Conservation (phyloP, 1,284 basidiomycete genomes). For the Coniferiporia sulphurascens region DNA sequence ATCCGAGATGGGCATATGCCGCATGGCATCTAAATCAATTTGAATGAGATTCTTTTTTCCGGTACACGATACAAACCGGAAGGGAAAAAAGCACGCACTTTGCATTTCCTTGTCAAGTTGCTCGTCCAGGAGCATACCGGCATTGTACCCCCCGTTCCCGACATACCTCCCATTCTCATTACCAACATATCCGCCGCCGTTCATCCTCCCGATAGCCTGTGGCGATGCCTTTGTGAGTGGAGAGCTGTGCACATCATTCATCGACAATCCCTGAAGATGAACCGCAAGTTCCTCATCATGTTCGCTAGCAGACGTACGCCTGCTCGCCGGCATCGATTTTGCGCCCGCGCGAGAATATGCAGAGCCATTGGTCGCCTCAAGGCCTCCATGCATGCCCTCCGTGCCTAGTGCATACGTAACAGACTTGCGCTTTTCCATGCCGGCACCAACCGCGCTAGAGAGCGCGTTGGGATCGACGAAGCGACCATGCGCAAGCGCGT, state of each 20-base stretch:
- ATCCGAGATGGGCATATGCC: slow-evolving; percentile 86
- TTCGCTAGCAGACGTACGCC: slow-evolving; percentile 75
- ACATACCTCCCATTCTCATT: slow-evolving; percentile 44
- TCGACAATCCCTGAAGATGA: slow-evolving; percentile 63
- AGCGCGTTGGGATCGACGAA: slow-evolving; percentile 54
- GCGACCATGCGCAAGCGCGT: slow-evolving; percentile 11
- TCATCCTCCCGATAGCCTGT: slow-evolving; percentile 35
- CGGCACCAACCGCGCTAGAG: slow-evolving; percentile 53
- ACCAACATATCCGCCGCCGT: slow-evolving; percentile 39
- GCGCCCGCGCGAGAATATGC: slow-evolving; percentile 37
- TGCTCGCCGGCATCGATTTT: slow-evolving; percentile 85
- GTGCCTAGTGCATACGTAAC: slow-evolving; percentile 77
- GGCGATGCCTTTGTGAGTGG: slow-evolving; percentile 45
- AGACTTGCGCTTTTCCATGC: slow-evolving; percentile 72
- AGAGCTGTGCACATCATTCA: slow-evolving; percentile 55
- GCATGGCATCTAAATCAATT: slow-evolving; percentile 77
- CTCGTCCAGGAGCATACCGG: slow-evolving; percentile 85
- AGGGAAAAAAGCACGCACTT: slow-evolving; percentile 46
- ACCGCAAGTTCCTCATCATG: slow-evolving; percentile 75
- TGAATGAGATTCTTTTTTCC: slow-evolving; percentile 18
- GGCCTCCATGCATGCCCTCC: slow-evolving; percentile 5
- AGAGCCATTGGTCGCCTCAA: slow-evolving; percentile 8
- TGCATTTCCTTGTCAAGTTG: slow-evolving; percentile 89
- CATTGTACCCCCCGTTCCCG: slow-evolving; percentile 55
- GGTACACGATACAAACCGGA: slow-evolving; percentile 6